These are phyloP conservation scores for Colletotrichum australisinense DNA, from an alignment of 2,329 filamentous ascomycete genomes.

Conservation along the genomic window DNA sequence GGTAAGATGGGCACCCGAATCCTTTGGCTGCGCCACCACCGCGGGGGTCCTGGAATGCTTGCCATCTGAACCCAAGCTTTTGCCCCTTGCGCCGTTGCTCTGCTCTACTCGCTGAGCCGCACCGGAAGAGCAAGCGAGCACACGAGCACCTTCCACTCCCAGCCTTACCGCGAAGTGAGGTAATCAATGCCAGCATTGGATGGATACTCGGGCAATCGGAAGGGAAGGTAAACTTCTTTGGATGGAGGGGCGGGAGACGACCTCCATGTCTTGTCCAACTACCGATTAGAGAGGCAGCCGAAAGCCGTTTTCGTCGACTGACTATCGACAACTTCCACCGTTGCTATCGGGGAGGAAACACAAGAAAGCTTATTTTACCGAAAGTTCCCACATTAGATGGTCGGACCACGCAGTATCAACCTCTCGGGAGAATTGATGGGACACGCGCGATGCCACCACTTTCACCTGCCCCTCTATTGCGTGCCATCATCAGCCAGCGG, in stretches of 20 bases:
- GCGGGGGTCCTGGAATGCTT: neutral
- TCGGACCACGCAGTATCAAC: neutral
- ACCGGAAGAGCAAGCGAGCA: neutral
- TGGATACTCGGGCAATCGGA: neutral
- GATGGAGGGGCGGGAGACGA: neutral
- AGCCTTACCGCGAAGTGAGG: neutral
- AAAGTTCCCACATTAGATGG: neutral
- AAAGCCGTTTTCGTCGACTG: neutral
- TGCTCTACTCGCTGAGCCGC: neutral
- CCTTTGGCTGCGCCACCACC: neutral
- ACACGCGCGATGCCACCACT: neutral
- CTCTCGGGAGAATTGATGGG: neutral
- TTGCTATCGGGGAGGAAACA: neutral
- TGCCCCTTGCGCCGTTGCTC: neutral
- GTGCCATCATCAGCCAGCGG: conserved; percentile 1
- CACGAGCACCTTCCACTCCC: neutral
- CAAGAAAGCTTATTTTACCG: neutral
- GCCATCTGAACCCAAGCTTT: neutral
- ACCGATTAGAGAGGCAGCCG: neutral
- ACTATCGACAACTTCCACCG: neutral
- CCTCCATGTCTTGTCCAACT: neutral
- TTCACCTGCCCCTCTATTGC: conserved; percentile 1
- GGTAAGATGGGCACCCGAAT: neutral
- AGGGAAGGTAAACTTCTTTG: neutral
- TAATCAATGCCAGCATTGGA: neutral